Evolutionary conservation across 345 rosid genomes (phyloP).

Genomic region (Boechera retrofracta): DNA sequence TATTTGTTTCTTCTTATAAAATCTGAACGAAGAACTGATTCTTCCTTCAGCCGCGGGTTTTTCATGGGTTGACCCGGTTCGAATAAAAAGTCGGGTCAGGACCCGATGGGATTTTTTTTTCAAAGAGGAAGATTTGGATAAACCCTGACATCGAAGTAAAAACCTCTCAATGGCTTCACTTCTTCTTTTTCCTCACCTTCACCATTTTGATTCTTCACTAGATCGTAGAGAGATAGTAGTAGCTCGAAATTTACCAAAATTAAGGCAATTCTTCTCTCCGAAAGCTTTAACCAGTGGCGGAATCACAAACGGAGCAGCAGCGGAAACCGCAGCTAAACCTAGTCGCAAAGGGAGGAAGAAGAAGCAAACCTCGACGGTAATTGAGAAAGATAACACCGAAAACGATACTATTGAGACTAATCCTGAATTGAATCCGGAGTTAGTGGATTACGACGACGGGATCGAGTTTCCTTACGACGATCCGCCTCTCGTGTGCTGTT

Average conservation of each 20-base stretch:
- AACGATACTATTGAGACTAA: constrained; percentile 32
- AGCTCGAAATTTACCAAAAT: background rate
- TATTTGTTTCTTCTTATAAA: background rate
- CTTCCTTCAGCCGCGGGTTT: background rate
- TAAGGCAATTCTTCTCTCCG: background rate
- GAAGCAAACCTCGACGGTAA: constrained; percentile 44
- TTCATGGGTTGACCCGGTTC: constrained; percentile 16
- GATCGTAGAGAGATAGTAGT: constrained; percentile 30
- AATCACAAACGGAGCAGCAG: constrained; percentile 48
- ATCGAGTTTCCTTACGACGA: constrained; percentile 70
- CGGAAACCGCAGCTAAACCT: constrained; percentile 61
- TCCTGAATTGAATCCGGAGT: constrained; percentile 34
- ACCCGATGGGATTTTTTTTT: constrained; percentile 29
- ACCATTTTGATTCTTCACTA: constrained; percentile 31
- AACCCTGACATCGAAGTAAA: constrained; percentile 47
- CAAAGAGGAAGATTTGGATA: constrained; percentile 47
- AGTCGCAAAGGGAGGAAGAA: constrained; percentile 69
- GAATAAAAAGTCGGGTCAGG: background rate
- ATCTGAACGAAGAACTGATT: background rate
- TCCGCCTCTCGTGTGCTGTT: constrained; percentile 90
- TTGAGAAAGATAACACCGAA: constrained; percentile 35
- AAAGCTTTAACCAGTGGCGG: constrained; percentile 52
- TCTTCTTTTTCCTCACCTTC: constrained; percentile 59
- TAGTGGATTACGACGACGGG: constrained; percentile 72
- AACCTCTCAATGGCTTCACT: constrained; percentile 60